A percentile compares a stretch with the other conserved stretches of the same genome.
Evolutionary conservation across 345 rosid species (phyloP).

Genomic region (Erysimum cheiranthoides): DNA sequence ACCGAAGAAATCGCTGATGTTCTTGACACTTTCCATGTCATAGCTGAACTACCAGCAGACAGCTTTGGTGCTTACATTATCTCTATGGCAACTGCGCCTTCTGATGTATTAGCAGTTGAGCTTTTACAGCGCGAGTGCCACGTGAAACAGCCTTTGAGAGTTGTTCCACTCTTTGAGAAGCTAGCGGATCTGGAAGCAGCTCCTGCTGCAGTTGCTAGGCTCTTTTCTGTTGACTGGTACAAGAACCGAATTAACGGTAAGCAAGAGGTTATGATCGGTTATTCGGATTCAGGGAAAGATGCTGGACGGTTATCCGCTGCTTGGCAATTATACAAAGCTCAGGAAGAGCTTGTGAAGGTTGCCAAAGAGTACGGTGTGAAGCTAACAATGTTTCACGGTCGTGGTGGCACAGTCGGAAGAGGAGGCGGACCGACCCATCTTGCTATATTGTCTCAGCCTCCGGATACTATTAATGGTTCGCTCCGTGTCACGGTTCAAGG

Average conservation of each 20-base stretch:
- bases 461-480: constrained; percentile 92
- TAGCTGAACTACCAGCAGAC: constrained; percentile 85
- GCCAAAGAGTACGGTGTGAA: constrained; percentile 87
- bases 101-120: constrained; percentile 96
- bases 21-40: constrained; percentile 80
- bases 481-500: constrained; percentile 97
- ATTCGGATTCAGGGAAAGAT: constrained; percentile 97
- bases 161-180: constrained; percentile 97
- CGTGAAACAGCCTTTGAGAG: constrained; percentile 86
- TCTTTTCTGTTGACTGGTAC: constrained; percentile 95
- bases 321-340: constrained; percentile 97
- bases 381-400: constrained; percentile 97
- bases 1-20: constrained; percentile 96
- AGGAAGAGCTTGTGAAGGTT: constrained; percentile 95
- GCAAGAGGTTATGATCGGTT: constrained; percentile 99
- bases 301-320: constrained; percentile 97
- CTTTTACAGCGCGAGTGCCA: constrained; percentile 95
- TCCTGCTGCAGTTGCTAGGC: constrained; percentile 93
- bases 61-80: constrained; percentile 93
- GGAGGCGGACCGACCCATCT: constrained; percentile 99
- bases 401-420: constrained; percentile 99
- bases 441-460: constrained; percentile 99
- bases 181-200: constrained; percentile 98
- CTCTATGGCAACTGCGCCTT: constrained; percentile 94
- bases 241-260: constrained; percentile 87